A percentile compares a stretch with the other conserved stretches of the same genome.
phyloP scores from a whole-genome alignment of 2,329 filamentous ascomycete species.

The Arthrobotrys iridis region DNA sequence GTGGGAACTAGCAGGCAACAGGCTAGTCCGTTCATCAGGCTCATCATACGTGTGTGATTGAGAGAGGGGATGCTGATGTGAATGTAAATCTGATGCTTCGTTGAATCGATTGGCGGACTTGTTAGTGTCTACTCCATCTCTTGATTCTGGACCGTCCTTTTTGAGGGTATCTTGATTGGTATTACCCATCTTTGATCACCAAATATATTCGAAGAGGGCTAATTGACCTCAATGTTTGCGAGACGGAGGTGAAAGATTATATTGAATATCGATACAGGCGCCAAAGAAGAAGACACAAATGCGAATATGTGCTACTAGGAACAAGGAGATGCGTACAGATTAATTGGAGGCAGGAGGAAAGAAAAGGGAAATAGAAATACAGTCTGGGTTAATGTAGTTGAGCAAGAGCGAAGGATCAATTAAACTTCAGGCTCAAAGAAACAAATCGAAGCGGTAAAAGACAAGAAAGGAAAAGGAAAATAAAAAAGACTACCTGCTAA shows the following conservation, averaged over 20 bases:
- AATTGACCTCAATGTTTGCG: neutral
- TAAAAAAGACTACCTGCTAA: neutral
- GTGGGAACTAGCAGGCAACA: conserved; percentile 12
- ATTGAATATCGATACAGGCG: neutral
- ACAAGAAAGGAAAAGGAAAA: neutral
- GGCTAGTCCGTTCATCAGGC: conserved; percentile 37
- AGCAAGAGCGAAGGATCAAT: too few species aligned
- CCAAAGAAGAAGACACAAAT: neutral
- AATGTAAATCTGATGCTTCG: neutral
- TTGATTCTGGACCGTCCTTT: neutral
- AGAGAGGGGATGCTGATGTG: neutral
- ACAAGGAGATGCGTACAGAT: neutral
- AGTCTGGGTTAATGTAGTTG: neutral
- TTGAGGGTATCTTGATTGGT: neutral
- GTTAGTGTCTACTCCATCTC: conserved; percentile 3
- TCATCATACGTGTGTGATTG: neutral
- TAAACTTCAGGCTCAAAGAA: neutral
- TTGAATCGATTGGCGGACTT: neutral
- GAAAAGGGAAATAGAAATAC: neutral
- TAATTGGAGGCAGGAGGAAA: neutral
- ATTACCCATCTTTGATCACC: conserved; percentile 20
- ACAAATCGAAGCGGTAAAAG: neutral
- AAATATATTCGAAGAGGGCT: neutral
- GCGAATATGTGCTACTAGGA: conserved; percentile 10
- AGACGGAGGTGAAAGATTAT: neutral